Base-by-base conservation (phyloP, 768 basidiomycete genomes). In the Amanita rimosa region DNA sequence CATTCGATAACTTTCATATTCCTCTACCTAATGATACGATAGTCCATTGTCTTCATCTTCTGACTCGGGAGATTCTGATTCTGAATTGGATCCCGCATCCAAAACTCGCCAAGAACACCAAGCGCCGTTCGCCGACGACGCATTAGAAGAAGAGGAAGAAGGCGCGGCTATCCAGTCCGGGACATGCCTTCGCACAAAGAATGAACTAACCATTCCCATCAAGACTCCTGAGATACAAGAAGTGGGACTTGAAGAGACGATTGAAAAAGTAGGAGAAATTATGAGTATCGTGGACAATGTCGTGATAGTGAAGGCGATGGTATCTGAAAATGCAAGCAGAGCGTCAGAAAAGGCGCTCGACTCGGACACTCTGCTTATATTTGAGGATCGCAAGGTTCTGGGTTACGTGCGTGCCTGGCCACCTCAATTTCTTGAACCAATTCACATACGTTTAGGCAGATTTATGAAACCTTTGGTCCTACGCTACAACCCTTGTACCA, bases 381-480 rank as follows among this genome's bases (percentile, higher is more conserved):
- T 92, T 60, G 81, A 83, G 17, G 92, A 98, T 63, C 71, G 90
- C 44, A 81, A 78, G 54, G 90, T 95, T n/a, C 61, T 97, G 57
- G 95, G 95, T 39, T 83, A 85, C 63, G 93, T 95, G 65, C 67
- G 85, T 73, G 16, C 46, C 19, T 41, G 31, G 27, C 36, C 17
- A 31, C 31, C 42, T 35, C 40, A 19, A 24, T 21, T 46, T 27
- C 22, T 22, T 39, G 31, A 39, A 39, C 48, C 48, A 40, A 21
- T 45, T 53, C 55, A 57, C 49, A 35, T 51, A 44, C 27, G 44
- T 58, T 53, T 51, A 55, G 54, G 8, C 62, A 94, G 90, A 72
- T 97, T 46, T 88, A 85, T 60, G 95, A 98, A 66, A 96, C 94
- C 0, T 98, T 98, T 64, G 95, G 95, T 8, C 92, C 95, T 2